A percentile compares a stretch with the other conserved stretches of the same genome.
These are phyloP conservation scores for Torrubiella hemipterigena DNA, from an alignment of 2,329 filamentous ascomycete species.

Conservation along the genomic window DNA sequence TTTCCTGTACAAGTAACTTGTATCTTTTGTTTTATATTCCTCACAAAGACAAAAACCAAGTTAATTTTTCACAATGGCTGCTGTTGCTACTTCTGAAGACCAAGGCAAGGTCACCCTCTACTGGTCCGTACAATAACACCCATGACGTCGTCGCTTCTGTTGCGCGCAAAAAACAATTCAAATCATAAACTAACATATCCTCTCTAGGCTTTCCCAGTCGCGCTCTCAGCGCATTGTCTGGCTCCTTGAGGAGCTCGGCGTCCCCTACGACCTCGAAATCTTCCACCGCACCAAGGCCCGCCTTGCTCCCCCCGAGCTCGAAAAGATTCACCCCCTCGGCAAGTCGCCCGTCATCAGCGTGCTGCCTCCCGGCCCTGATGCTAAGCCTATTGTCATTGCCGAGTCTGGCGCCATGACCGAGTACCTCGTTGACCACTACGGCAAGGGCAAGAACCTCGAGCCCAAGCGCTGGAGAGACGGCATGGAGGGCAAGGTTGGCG, in stretches of 20 bases:
- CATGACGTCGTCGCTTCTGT: slow-evolving; percentile 1
- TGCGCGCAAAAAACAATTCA: slow-evolving; percentile 1
- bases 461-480: slow-evolving; percentile 44
- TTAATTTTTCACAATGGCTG: slow-evolving; percentile 12
- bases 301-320: slow-evolving; percentile 65
- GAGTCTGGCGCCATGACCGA: slow-evolving; percentile 75
- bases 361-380: slow-evolving; percentile 21
- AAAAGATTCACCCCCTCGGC: slow-evolving; percentile 70
- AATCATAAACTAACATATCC: not conserved
- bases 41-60: slow-evolving; percentile 1
- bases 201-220: slow-evolving; percentile 75
- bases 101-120: slow-evolving; percentile 49
- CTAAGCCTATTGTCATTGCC: slow-evolving; percentile 52
- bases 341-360: slow-evolving; percentile 75
- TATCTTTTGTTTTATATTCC: not conserved
- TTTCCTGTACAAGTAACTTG: not conserved
- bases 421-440: slow-evolving; percentile 62
- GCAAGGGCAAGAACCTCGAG: slow-evolving; percentile 31
- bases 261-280: slow-evolving; percentile 69
- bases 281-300: slow-evolving; percentile 58
- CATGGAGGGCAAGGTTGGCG: slow-evolving; percentile 43
- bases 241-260: slow-evolving; percentile 71
- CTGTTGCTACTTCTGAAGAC: slow-evolving; percentile 15
- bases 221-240: slow-evolving; percentile 74
- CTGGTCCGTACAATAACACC: too few species aligned